Percentiles rank a stretch among this genome's conserved stretches.
phyloP scores from a whole-genome alignment of 345 rosid genomes.

The Heritiera fomes region DNA sequence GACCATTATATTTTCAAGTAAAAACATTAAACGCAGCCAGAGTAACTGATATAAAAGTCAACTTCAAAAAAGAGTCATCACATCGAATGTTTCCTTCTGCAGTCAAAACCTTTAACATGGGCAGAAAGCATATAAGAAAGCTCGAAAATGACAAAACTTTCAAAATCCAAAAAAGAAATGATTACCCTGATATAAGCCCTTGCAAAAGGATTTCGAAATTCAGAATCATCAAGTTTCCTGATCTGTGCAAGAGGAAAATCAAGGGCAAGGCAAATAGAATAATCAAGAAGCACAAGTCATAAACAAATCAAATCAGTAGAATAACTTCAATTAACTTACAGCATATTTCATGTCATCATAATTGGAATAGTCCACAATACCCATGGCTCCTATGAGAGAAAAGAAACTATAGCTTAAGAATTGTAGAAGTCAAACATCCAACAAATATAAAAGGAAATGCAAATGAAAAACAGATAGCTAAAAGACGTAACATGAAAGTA shows the following conservation, averaged over 20 bases:
- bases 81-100: background rate
- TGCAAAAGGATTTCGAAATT: slow-evolving; percentile 20
- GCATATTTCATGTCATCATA: slow-evolving; percentile 23
- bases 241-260: slow-evolving; percentile 12
- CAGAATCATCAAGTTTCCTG: slow-evolving; percentile 22
- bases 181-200: slow-evolving; percentile 19
- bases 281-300: background rate
- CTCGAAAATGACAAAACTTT: background rate
- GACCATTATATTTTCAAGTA: background rate
- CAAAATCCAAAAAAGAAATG: background rate
- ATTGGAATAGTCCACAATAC: slow-evolving; percentile 19
- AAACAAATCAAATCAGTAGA: background rate
- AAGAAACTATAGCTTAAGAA: slow-evolving; percentile 5
- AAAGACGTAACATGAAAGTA: background rate
- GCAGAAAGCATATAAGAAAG: background rate
- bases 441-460: background rate
- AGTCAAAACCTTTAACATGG: background rate
- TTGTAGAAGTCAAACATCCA: background rate
- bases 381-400: slow-evolving; percentile 13
- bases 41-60: background rate
- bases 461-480: background rate
- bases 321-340: background rate
- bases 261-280: background rate
- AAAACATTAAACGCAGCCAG: background rate
- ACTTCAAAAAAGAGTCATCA: background rate